Percentiles rank a stretch among this genome's conserved stretches.
Conservation (phyloP, 345 rosid species). For the Brassica nigra region DNA sequence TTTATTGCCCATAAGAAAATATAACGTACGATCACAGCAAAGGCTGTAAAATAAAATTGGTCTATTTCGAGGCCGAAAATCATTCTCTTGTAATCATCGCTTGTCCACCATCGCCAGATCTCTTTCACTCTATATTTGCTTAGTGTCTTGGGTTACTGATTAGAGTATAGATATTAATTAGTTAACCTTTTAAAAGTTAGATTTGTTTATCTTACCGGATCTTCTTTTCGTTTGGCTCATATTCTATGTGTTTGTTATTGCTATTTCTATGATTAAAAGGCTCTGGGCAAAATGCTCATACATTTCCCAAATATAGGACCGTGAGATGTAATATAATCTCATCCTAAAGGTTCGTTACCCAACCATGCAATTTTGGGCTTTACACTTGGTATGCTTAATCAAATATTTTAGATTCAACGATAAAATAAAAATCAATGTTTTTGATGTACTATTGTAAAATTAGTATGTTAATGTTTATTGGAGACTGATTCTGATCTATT, state of each 20-base stretch:
- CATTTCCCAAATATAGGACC: not conserved
- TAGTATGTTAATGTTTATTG: not conserved
- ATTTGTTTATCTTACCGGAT: not conserved
- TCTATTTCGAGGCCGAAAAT: slow-evolving; percentile 37
- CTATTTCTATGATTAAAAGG: not conserved
- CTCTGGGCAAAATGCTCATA: not conserved
- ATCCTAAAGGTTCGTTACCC: not conserved
- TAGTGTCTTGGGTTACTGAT: too few relatives aligned
- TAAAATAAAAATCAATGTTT: not conserved
- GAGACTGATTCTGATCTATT: not conserved
- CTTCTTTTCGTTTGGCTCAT: not conserved
- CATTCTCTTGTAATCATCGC: slow-evolving; percentile 43
- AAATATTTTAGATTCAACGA: not conserved
- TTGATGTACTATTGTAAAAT: not conserved
- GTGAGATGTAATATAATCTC: not conserved
- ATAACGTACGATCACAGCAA: slow-evolving; percentile 41
- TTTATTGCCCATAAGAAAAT: slow-evolving; percentile 1
- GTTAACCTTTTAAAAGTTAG: not conserved
- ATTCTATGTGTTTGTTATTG: not conserved
- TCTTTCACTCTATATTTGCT: not conserved
- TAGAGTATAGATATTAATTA: too few relatives aligned
- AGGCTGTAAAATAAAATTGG: slow-evolving; percentile 20
- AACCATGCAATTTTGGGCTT: not conserved
- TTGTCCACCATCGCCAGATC: slow-evolving; percentile 31
- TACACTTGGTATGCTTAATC: not conserved